Evolutionary conservation across 805 yeast genomes (phyloP), one percentile per base, ranked within the genome.

Genomic region (Saccharomyces jurei): DNA sequence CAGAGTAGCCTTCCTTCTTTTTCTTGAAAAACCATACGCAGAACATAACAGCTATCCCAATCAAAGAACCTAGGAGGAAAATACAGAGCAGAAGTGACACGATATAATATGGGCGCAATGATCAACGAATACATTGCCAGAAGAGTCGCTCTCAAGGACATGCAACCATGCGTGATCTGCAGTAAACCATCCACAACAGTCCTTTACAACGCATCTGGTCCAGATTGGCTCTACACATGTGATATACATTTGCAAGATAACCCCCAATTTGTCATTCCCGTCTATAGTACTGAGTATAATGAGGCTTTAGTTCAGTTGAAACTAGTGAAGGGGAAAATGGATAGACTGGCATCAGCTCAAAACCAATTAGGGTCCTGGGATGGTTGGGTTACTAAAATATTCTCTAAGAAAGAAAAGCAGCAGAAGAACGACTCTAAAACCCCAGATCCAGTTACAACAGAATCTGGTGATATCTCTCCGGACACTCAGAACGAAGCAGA

Each of bases 181-280:
- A 56, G 58, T 25, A 62, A 57, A 41, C 65, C 68, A 9, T 60
- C 69, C 0, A 57, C 63, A 1, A 62, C 66, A 1, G 71, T 68
- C 8, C 55, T 69, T 14, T 65, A 57, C 54, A 66, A 63, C 46
- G 54, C 56, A 26, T 52, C 63, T 3, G 65, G 64, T 5, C 63
- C 60, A 6, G 73, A 69, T 54, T 69, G 69, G 71, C 61, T 69
- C 21, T 67, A 69, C 53, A 59, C 66, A 28, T 69, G 73, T 54
- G 70, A 66, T 47, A 58, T 68, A n/a, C 73, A 69, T 54, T 51
- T 69, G n/a, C 60, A 59, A 17, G 70, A 69, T 47, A 69, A 69
- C 54, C 66, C 70, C 6, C 64, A 61, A 17, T 68, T 69, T 54
- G 70, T 59, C 13, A 57, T 52, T 21, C 71, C 73, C 0, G n/a